These are phyloP conservation scores for Solanum chiquidenum DNA, from an alignment of 257 asterid genomes.

Conservation along the genomic window DNA sequence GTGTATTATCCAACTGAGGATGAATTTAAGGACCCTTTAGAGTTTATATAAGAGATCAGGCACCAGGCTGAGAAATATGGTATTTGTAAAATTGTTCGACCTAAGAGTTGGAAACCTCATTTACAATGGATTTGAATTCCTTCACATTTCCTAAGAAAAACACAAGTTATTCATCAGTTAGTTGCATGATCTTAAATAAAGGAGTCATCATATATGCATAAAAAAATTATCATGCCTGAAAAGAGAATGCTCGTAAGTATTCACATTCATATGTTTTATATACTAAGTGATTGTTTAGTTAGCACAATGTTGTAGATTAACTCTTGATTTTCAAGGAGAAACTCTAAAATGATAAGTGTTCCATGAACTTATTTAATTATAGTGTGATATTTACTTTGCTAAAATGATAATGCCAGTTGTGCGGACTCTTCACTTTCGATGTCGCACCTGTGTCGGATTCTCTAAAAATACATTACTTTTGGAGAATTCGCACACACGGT, in stretches of 20 bases:
- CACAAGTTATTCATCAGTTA: constrained; percentile 13
- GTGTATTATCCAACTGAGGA: constrained; percentile 71
- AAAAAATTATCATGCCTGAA: not conserved
- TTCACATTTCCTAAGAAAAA: constrained; percentile 58
- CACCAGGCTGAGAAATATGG: constrained; percentile 78
- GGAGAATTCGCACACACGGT: too few species aligned
- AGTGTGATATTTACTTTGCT: not conserved
- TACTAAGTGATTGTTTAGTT: not conserved
- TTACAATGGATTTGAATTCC: constrained; percentile 51
- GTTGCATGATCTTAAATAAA: not conserved
- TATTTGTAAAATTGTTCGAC: constrained; percentile 79
- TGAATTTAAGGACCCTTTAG: constrained; percentile 82
- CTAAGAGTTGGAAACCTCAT: constrained; percentile 76
- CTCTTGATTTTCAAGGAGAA: not conserved
- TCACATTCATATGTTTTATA: not conserved
- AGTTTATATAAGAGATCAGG: constrained; percentile 74
- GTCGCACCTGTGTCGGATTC: too few species aligned
- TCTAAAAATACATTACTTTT: too few species aligned
- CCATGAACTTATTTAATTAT: not conserved
- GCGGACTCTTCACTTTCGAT: too few species aligned
- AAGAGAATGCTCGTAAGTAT: not conserved
- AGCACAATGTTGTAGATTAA: not conserved
- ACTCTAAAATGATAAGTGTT: not conserved
- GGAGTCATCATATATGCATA: not conserved
- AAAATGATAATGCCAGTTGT: too few species aligned